Base-by-base conservation (phyloP, 306 rosid species). In the Vachellia pachyceras region DNA sequence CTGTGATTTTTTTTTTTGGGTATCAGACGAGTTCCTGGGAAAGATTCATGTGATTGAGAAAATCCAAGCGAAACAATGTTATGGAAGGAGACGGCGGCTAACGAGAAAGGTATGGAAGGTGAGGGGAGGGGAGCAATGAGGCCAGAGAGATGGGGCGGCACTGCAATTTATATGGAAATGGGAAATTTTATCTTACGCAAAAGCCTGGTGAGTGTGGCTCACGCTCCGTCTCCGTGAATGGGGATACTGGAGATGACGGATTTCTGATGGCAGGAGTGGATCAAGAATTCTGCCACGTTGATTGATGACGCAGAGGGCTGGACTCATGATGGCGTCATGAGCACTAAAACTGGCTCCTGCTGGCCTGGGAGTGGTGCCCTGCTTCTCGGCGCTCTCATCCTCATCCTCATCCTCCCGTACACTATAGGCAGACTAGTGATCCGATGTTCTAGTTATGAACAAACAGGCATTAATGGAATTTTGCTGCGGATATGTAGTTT, bases 231-330 rank as follows among this genome's bases (percentile, higher is more conserved):
- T 39, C 4, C 63, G 40, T 54, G 25, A 23, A 6, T 69, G 72
- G 78, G 78, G 61, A 40, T 23, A 44, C 37, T n/a, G 50, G 42
- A 5, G 17, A 11, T 20, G 13, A 4, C 25, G 7, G 54, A 55
- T 65, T 29, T 64, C 63, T 54, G 1, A 71, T 54, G 69, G 3
- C 22, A 44, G 58, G 33, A 15, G 15, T 3, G 55, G 13, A 35
- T 58, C 80, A 82, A 75, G 57, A 65, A 61, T 82, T 50, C 40
- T 1, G 1, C 63, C 64, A 86, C 84, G 87, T 78, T 90, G 84
- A 84, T 6, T 0, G 2, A n/a, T 84, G 83, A 85, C 86, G 84
- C 77, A 82, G 74, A 6, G 0, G 6, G 7, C 0, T 3, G 29
- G 5, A 0, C 3, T 0, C 18, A 0, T 1, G 68, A 1, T 89